Conservation (phyloP, 768 basidiomycete species). For the Leccinum incarnatum region DNA sequence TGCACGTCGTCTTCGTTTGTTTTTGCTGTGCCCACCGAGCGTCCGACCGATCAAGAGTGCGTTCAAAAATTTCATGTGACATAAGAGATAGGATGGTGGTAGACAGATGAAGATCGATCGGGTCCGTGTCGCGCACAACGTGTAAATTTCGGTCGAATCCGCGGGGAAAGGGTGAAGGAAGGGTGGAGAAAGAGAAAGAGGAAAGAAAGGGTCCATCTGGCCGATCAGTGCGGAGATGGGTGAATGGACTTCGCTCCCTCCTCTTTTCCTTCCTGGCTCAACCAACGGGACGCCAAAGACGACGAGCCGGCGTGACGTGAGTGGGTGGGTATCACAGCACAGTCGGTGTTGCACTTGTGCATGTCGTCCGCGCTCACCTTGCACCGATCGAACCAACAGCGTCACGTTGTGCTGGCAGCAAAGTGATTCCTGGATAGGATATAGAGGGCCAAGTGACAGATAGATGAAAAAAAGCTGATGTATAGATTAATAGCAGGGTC, state of each 20-base stretch:
- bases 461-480: not conserved
- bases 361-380: not conserved
- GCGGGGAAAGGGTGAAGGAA: not conserved
- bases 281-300: not conserved
- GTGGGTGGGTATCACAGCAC: not conserved
- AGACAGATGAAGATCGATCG: not conserved
- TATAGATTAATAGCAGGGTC: not conserved
- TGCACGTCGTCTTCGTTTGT: not conserved
- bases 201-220: not conserved
- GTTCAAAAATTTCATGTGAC: not conserved
- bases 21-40: not conserved
- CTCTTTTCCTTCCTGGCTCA: not conserved
- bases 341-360: not conserved
- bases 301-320: not conserved
- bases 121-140: not conserved
- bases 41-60: not conserved
- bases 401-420: not conserved
- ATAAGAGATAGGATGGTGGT: not conserved
- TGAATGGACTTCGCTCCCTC: not conserved
- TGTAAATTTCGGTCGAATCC: not conserved
- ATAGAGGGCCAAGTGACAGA: not conserved
- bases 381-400: not conserved
- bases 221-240: not conserved
- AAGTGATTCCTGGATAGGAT: not conserved
- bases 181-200: not conserved